Conservation (phyloP, 176 grass and related monocot species). For the Musa schizocarpa region DNA sequence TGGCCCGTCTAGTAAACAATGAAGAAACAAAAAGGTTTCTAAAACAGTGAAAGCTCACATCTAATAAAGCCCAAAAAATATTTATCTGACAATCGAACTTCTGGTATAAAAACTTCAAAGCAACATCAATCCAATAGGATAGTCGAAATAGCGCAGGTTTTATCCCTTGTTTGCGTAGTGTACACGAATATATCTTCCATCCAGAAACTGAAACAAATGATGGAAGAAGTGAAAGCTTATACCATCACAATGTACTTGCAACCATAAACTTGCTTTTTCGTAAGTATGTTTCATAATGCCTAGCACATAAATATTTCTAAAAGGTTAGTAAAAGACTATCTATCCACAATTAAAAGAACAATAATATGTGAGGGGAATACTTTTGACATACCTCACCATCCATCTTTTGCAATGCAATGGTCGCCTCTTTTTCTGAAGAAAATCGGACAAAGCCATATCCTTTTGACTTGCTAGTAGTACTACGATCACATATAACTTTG, state of each 20-base stretch:
- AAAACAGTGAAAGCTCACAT: too few species aligned
- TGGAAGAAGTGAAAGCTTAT: neutral
- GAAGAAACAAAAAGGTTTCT: too few species aligned
- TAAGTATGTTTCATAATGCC: neutral
- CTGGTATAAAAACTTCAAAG: neutral
- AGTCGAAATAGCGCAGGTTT: neutral
- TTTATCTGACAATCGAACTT: too few species aligned
- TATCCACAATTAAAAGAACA: neutral
- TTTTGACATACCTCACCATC: constrained; percentile 20
- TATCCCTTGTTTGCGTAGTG: constrained; percentile 24
- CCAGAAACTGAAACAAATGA: constrained; percentile 33
- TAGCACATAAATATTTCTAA: neutral
- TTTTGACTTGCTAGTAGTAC: constrained; percentile 33
- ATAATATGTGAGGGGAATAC: neutral
- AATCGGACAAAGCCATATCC: constrained; percentile 51
- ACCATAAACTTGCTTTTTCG: neutral
- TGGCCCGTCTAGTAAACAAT: too few species aligned
- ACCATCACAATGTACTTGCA: neutral
- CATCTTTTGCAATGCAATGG: constrained; percentile 30
- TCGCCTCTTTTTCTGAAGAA: constrained; percentile 23
- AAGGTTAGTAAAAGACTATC: neutral
- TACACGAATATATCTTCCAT: constrained; percentile 44
- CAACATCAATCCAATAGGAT: neutral
- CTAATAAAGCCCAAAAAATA: too few species aligned
- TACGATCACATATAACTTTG: constrained; percentile 50